Evolutionary conservation across 805 yeast species (phyloP).

Genomic region (Lipomyces oligophaga): DNA sequence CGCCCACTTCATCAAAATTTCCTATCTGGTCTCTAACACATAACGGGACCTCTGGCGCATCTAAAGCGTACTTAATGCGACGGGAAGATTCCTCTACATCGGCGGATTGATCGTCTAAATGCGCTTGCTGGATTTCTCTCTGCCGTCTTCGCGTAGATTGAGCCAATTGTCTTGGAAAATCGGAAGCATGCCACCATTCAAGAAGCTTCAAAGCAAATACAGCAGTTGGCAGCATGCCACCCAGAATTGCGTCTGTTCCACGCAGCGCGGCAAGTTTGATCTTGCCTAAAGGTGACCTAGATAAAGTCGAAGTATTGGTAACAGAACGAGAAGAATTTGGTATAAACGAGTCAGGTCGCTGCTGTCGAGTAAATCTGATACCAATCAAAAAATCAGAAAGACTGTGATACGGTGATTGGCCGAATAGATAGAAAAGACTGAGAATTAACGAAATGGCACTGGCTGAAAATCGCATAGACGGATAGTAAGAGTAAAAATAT

Average conservation of each 20-base stretch:
- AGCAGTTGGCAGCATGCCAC: slow-evolving; percentile 67
- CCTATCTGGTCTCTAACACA: background rate
- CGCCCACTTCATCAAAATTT: slow-evolving; percentile 17
- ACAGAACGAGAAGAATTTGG: background rate
- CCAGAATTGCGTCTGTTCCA: slow-evolving; percentile 25
- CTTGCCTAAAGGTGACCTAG: slow-evolving; percentile 10
- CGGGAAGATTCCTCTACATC: slow-evolving; percentile 16
- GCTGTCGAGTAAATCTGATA: slow-evolving; percentile 63
- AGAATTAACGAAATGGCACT: slow-evolving; percentile 53
- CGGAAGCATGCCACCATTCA: slow-evolving; percentile 90
- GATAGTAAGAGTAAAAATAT: slow-evolving; percentile 58
- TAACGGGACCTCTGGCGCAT: slow-evolving; percentile 15
- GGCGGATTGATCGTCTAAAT: background rate
- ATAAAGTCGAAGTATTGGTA: background rate
- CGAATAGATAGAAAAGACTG: slow-evolving; percentile 63
- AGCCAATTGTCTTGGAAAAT: slow-evolving; percentile 54
- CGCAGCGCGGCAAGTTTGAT: background rate
- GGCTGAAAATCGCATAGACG: slow-evolving; percentile 48
- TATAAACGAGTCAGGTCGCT: slow-evolving; percentile 4
- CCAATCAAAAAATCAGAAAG: slow-evolving; percentile 57
- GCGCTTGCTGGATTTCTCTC: slow-evolving; percentile 7
- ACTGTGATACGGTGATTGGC: slow-evolving; percentile 59
- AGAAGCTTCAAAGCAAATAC: slow-evolving; percentile 76
- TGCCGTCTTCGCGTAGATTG: slow-evolving; percentile 21
- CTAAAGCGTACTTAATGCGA: slow-evolving; percentile 33